phyloP scores from a whole-genome alignment of 2,329 filamentous ascomycete species.

The Fusarium anthophilum region DNA sequence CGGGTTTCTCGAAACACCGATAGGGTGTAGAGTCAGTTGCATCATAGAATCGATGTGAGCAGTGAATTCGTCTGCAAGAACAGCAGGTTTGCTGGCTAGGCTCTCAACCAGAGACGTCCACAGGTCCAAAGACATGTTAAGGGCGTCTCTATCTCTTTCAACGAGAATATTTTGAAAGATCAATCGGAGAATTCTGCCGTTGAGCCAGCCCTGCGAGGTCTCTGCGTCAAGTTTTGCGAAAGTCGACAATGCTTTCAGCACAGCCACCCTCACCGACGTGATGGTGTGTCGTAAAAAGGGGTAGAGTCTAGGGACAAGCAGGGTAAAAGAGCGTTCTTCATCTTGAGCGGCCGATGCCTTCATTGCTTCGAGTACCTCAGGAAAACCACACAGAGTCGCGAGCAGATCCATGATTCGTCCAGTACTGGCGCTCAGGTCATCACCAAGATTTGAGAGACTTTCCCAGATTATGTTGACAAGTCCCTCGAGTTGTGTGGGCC shows the following conservation, averaged over 20 bases:
- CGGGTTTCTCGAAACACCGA: conserved; percentile 89
- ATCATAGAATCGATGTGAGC: conserved; percentile 83
- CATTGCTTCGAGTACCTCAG: conserved; percentile 92
- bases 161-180: conserved; percentile 96
- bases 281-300: conserved; percentile 98
- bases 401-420: conserved; percentile 98
- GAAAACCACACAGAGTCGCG: conserved; percentile 94
- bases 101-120: conserved; percentile 82
- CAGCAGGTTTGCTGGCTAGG: conserved; percentile 69
- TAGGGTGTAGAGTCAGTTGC: conserved; percentile 85
- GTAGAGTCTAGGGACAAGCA: conserved; percentile 92
- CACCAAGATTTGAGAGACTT: conserved; percentile 94
- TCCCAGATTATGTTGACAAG: conserved; percentile 98
- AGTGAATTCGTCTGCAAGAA: conserved; percentile 77
- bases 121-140: conserved; percentile 84
- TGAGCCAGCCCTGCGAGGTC: conserved; percentile 88
- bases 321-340: conserved; percentile 87
- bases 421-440: conserved; percentile 96
- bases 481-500: conserved; percentile 78
- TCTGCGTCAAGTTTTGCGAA: conserved; percentile 88
- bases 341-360: conserved; percentile 86
- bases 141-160: conserved; percentile 85
- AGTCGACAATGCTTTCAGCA: conserved; percentile 90
- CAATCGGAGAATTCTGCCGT: conserved; percentile 85
- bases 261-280: conserved; percentile 91